Conservation (phyloP, 352 stramenopile species). For the Pseudoperonospora humuli region DNA sequence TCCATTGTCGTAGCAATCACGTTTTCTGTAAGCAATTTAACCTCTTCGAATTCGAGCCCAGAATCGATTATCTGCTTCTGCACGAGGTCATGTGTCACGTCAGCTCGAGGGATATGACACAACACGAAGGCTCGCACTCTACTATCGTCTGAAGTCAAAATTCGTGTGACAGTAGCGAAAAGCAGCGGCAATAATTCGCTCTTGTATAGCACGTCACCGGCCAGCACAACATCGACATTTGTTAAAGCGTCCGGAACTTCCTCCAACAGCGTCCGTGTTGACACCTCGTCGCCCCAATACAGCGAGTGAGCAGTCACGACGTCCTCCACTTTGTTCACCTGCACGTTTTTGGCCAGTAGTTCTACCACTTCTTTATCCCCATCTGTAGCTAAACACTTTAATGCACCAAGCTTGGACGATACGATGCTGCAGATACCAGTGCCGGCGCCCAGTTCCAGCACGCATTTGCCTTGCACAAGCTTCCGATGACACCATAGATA, state of each 20-base stretch:
- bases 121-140: constrained; percentile 33
- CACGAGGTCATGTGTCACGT: constrained; percentile 56
- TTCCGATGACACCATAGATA: constrained; percentile 43
- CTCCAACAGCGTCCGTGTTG: constrained; percentile 23
- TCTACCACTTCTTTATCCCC: constrained; percentile 57
- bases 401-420: constrained; percentile 42
- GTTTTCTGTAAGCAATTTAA: constrained; percentile 22
- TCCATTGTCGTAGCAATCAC: constrained; percentile 12
- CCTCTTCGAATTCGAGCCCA: constrained; percentile 34
- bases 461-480: constrained; percentile 35
- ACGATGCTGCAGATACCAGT: constrained; percentile 69
- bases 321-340: constrained; percentile 24
- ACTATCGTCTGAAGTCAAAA: constrained; percentile 16
- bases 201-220: constrained; percentile 79
- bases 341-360: constrained; percentile 39
- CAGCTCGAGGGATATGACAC: constrained; percentile 67
- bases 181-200: constrained; percentile 53
- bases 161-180: constrained; percentile 38
- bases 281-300: constrained; percentile 51
- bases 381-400: constrained; percentile 47
- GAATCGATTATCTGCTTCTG: constrained; percentile 32
- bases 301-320: constrained; percentile 30
- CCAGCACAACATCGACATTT: constrained; percentile 47
- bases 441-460: constrained; percentile 65
- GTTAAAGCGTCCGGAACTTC: constrained; percentile 23